A percentile compares a stretch with the other conserved stretches of the same genome.
phyloP scores from a whole-genome alignment of 805 yeast genomes.

The Candida vaughaniae region DNA sequence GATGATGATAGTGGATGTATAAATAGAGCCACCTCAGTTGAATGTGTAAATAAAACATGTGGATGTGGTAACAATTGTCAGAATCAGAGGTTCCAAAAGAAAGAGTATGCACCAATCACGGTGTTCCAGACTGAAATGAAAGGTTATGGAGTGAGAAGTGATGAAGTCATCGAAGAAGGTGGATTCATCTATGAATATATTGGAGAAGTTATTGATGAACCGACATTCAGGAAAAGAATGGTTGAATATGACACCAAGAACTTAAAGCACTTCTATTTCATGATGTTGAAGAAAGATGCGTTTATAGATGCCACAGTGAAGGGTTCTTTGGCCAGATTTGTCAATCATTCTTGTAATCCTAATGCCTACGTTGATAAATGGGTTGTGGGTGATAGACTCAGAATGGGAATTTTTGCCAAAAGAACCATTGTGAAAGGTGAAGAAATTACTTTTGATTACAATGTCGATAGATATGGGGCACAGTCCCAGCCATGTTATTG shows the following conservation, averaged over 20 bases:
- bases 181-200: slow-evolving; percentile 87
- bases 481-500: slow-evolving; percentile 92
- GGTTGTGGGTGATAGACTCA: slow-evolving; percentile 87
- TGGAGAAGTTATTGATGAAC: slow-evolving; percentile 90
- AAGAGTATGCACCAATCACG: slow-evolving; percentile 70
- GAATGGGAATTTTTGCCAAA: slow-evolving; percentile 94
- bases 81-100: slow-evolving; percentile 84
- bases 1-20: slow-evolving; percentile 86
- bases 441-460: slow-evolving; percentile 89
- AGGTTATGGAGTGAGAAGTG: slow-evolving; percentile 88
- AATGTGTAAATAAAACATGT: slow-evolving; percentile 72
- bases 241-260: slow-evolving; percentile 66
- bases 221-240: slow-evolving; percentile 71
- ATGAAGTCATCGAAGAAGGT: slow-evolving; percentile 52
- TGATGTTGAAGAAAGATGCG: slow-evolving; percentile 92
- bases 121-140: slow-evolving; percentile 81
- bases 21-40: slow-evolving; percentile 87
- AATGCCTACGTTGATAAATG: slow-evolving; percentile 95
- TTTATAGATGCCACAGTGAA: slow-evolving; percentile 91
- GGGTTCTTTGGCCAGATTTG: slow-evolving; percentile 88
- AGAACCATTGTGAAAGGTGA: slow-evolving; percentile 72
- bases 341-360: slow-evolving; percentile 94
- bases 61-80: slow-evolving; percentile 76
- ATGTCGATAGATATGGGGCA: slow-evolving; percentile 95
- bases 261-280: slow-evolving; percentile 83